These are phyloP conservation scores for Neofusicoccum laricinum DNA, from an alignment of 2,329 filamentous ascomycete genomes.

Conservation along the genomic window DNA sequence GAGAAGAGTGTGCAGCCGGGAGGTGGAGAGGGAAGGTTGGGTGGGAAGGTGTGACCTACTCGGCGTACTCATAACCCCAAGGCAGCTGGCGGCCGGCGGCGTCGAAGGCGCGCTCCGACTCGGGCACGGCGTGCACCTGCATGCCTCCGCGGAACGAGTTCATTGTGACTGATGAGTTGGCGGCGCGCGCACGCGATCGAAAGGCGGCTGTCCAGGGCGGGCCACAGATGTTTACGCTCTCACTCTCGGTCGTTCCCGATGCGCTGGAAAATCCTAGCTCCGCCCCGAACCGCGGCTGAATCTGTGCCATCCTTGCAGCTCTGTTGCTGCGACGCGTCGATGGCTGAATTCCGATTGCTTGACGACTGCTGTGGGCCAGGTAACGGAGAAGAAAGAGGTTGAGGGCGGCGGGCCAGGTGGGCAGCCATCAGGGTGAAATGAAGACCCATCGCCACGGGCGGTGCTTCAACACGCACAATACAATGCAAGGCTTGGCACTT, in stretches of 20 bases:
- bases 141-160: conserved; percentile 39
- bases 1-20: not conserved
- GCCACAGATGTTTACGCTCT: conserved; percentile 5
- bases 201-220: not conserved
- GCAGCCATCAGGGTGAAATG: not conserved
- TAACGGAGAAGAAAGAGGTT: not conserved
- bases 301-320: conserved; percentile 1
- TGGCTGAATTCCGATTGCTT: not conserved
- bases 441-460: not conserved
- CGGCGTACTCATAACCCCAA: conserved; percentile 62
- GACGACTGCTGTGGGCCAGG: not conserved
- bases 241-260: not conserved
- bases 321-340: not conserved
- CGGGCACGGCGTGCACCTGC: conserved; percentile 65
- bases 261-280: conserved; percentile 13
- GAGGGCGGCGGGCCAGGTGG: not conserved
- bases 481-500: not conserved
- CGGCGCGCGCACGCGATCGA: conserved; percentile 11
- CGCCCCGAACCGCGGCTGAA: conserved; percentile 8
- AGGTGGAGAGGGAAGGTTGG: not conserved
- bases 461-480: not conserved
- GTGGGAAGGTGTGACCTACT: conserved; percentile 44
- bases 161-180: conserved; percentile 8
- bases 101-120: conserved; percentile 60
- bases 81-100: conserved; percentile 58